phyloP scores from a whole-genome alignment of 352 stramenopile species.

The Globisporangium barbulae region DNA sequence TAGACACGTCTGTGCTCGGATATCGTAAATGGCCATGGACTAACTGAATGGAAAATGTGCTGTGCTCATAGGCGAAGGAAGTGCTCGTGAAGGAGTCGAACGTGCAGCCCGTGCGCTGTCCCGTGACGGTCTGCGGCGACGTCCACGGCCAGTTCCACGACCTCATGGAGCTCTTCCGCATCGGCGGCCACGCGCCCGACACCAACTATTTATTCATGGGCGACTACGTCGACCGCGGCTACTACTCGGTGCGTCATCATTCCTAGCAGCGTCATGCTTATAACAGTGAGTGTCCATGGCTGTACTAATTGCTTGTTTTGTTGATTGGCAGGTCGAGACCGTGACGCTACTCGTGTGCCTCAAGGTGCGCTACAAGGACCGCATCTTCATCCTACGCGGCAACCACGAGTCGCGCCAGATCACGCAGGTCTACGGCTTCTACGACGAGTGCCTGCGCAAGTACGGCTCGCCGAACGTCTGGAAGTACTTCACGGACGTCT shows the following conservation, averaged over 20 bases:
- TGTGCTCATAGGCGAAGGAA: constrained; percentile 85
- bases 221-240: constrained; percentile 99
- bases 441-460: constrained; percentile 98
- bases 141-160: constrained; percentile 69
- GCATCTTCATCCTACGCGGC: constrained; percentile 87
- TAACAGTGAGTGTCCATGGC: no score
- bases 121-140: constrained; percentile 94
- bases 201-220: constrained; percentile 99
- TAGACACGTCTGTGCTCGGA: neutral
- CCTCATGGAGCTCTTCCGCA: constrained; percentile 70
- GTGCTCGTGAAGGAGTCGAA: constrained; percentile 97
- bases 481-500: constrained; percentile 86
- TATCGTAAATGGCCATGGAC: neutral
- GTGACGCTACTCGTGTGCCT: constrained; percentile 91
- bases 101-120: constrained; percentile 94
- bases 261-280: neutral
- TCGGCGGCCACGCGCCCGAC: constrained; percentile 84
- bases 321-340: constrained; percentile 66
- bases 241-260: constrained; percentile 83
- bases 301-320: constrained; percentile 10
- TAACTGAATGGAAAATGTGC: neutral
- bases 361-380: constrained; percentile 93
- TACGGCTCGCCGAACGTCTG: constrained; percentile 91
- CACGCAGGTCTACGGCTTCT: constrained; percentile 97
- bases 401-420: constrained; percentile 98